These are phyloP conservation scores for Reutealis trisperma DNA, from an alignment of 345 rosid genomes.

Conservation along the genomic window DNA sequence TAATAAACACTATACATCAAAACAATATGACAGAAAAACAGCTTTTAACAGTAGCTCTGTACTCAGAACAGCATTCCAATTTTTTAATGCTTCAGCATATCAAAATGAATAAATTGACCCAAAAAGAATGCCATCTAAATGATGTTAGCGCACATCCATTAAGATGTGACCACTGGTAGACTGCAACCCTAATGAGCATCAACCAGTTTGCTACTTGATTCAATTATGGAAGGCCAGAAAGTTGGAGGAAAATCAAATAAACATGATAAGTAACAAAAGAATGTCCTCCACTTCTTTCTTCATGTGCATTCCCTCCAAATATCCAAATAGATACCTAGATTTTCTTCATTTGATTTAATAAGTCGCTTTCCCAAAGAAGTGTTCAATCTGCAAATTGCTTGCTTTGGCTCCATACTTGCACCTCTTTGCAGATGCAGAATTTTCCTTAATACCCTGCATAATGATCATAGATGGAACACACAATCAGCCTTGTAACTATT, in stretches of 20 bases:
- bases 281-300: background rate
- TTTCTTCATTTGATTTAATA: slow-evolving; percentile 29
- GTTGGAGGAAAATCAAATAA: too few relatives aligned
- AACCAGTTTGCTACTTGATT: background rate
- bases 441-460: slow-evolving; percentile 53
- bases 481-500: background rate
- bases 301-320: background rate
- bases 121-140: background rate
- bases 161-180: background rate
- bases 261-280: too few relatives aligned
- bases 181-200: background rate
- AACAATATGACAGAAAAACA: background rate
- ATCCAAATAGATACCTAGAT: background rate
- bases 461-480: background rate
- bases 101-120: background rate
- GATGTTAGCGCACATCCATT: background rate
- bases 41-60: background rate
- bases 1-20: background rate
- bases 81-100: background rate
- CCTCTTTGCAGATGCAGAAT: slow-evolving; percentile 54
- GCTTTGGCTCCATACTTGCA: slow-evolving; percentile 52
- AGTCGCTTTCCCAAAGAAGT: slow-evolving; percentile 68
- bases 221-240: too few relatives aligned
- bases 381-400: slow-evolving; percentile 60
- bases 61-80: background rate